Evolutionary conservation across 768 basidiomycete genomes (phyloP).

Genomic region (Mycena vitilis): DNA sequence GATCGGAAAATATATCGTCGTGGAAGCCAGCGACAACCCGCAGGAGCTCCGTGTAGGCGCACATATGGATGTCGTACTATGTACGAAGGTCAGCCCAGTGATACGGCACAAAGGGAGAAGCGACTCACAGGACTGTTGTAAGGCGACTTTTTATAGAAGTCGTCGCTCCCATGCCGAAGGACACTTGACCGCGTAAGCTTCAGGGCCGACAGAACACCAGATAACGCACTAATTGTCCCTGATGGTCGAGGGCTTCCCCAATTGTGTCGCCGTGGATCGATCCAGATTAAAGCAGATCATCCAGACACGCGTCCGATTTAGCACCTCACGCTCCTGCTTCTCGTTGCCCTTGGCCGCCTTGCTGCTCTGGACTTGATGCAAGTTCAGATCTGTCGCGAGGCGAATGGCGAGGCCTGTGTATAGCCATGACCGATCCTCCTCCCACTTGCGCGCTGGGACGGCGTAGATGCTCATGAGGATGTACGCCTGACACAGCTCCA

Average conservation of each 20-base stretch:
- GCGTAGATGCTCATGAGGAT: conserved; percentile 87
- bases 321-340: conserved; percentile 81
- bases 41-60: conserved; percentile 76
- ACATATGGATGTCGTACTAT: conserved; percentile 82
- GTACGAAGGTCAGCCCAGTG: background rate
- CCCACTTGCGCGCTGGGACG: conserved; percentile 85
- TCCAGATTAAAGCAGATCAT: conserved; percentile 92
- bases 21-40: conserved; percentile 81
- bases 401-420: conserved; percentile 90
- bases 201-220: background rate
- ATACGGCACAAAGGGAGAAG: conserved; percentile 19
- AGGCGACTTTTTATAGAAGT: conserved; percentile 81
- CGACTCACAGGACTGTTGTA: conserved; percentile 66
- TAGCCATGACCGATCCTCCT: conserved; percentile 91
- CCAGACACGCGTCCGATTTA: conserved; percentile 91
- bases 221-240: conserved; percentile 80
- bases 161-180: conserved; percentile 70
- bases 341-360: conserved; percentile 70
- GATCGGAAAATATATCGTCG: conserved; percentile 81
- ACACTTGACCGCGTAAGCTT: conserved; percentile 52
- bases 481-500: conserved; percentile 93
- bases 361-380: conserved; percentile 73
- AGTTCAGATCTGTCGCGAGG: conserved; percentile 91
- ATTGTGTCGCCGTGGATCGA: conserved; percentile 87
- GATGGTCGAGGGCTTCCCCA: conserved; percentile 90